Evolutionary conservation across 1,284 basidiomycete genomes (phyloP), one percentile per base, ranked within the genome.

Genomic region (Heliocybe sulcata): DNA sequence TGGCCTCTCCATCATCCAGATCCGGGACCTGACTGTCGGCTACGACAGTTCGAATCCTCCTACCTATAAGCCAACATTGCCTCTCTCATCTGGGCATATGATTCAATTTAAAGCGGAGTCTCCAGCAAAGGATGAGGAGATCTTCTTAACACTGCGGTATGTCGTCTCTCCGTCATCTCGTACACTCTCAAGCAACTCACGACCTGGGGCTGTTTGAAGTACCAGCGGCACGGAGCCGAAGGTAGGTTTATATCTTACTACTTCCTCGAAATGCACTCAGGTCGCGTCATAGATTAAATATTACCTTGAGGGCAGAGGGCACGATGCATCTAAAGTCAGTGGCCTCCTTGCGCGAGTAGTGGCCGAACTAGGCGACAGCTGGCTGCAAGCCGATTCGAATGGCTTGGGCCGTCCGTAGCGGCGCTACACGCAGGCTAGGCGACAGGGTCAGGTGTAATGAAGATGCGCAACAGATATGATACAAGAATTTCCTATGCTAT

Each of bases 141-240:
- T 91, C 57, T 77, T 81, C 1, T 66, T 92, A 49, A 91, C 88
- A 1, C 77, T 78, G 52, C 75, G 84, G 89, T 88, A 63, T 14
- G 69, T 53, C 25, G 19, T 50, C 16, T 38, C 51, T 42, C 48
- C 45, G 33, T 50, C 26, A 45, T 23, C 11, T 49, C 4, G 12
- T 49, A 11, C 47, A 49, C 27, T 4, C 12, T 25, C 10, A 6
- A 6, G 47, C 19, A 35, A 22, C 51, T 51, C 14, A 20, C 33
- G 33, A 33, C 58, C 12, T 49, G 16, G 29, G 14, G 31, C 33
- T 19, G 54, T 22, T 2, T 52, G 11, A 54, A 89, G 90, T 57
- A 92, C 89, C 29, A 90, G 87, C 61, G 92, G 92, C 11, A 94
- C 92, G 8, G 92, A 94, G 63, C 91, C 91, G 0, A 94, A 93